phyloP scores from a whole-genome alignment of 176 grass and related monocot genomes.

The Hyparrhenia diplandra region DNA sequence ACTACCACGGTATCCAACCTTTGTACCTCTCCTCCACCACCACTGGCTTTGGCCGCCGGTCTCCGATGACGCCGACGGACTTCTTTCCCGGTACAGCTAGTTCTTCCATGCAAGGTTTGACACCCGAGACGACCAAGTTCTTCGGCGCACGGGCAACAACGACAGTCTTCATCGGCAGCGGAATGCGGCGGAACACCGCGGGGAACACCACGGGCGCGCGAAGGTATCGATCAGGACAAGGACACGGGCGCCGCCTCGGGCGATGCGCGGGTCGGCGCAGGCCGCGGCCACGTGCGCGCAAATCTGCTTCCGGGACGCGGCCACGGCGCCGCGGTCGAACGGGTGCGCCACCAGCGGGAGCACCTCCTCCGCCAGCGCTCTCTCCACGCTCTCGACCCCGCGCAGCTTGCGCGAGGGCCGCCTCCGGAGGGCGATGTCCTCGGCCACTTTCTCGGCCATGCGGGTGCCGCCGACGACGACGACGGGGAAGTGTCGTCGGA shows the following conservation, averaged over 20 bases:
- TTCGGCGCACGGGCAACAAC: neutral
- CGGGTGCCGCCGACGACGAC: too few relatives aligned
- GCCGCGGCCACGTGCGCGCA: neutral
- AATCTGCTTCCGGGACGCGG: neutral
- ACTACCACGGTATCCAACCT: neutral
- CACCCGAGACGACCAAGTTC: neutral
- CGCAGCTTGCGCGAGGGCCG: neutral
- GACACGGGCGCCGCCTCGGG: neutral
- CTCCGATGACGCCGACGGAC: neutral
- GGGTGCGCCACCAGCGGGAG: constrained; percentile 8
- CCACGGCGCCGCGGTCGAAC: constrained; percentile 21
- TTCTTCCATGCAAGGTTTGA: neutral
- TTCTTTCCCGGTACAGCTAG: neutral
- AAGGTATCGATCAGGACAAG: constrained; percentile 12
- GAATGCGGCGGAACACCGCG: neutral
- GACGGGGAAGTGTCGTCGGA: constrained; percentile 13
- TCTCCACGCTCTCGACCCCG: neutral
- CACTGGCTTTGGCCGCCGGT: neutral
- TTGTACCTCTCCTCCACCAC: neutral
- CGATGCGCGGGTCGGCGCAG: neutral
- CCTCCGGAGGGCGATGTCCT: constrained; percentile 16
- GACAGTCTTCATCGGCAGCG: neutral
- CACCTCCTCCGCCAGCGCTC: neutral
- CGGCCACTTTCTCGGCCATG: constrained; percentile 1
- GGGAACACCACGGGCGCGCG: too few relatives aligned